Conservation (phyloP, 2,329 filamentous ascomycete genomes). For the Trichoderma hamatum region DNA sequence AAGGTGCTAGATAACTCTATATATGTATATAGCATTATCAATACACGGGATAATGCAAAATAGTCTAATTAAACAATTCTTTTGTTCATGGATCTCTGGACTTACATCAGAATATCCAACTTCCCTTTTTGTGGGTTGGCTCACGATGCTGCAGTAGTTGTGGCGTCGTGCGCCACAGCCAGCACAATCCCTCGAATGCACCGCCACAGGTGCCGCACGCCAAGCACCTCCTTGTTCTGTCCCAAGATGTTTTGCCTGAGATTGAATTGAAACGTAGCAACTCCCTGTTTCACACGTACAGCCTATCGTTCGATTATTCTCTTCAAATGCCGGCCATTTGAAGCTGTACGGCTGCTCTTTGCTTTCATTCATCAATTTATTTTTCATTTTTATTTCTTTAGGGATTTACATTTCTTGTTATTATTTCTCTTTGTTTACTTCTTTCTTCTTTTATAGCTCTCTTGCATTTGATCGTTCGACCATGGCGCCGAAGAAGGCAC, state of each 20-base stretch:
- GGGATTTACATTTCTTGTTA: not conserved
- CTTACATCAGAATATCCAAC: not conserved
- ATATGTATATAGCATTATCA: not conserved
- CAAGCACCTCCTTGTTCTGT: slow-evolving; percentile 8
- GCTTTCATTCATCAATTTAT: not conserved
- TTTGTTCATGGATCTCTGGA: not conserved
- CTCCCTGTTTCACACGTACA: not conserved
- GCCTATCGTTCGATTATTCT: slow-evolving; percentile 29
- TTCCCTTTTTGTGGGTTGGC: not conserved
- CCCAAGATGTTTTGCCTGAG: not conserved
- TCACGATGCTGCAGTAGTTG: not conserved
- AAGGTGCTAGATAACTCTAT: not conserved
- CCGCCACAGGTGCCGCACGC: slow-evolving; percentile 10
- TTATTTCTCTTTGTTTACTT: not conserved
- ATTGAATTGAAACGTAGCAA: slow-evolving; percentile 29
- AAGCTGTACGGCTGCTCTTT: slow-evolving; percentile 26
- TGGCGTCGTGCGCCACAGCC: slow-evolving; percentile 7
- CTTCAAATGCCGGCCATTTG: slow-evolving; percentile 42
- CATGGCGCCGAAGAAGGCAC: slow-evolving; percentile 17
- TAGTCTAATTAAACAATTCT: not conserved
- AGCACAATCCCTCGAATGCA: not conserved
- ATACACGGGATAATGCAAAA: not conserved
- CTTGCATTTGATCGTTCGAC: not conserved
- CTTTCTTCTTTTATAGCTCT: not conserved
- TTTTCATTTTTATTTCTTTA: not conserved